Percentiles rank a stretch among this genome's conserved stretches.
Conservation (phyloP, 2,329 filamentous ascomycete species). For the Thielaviopsis populi region DNA sequence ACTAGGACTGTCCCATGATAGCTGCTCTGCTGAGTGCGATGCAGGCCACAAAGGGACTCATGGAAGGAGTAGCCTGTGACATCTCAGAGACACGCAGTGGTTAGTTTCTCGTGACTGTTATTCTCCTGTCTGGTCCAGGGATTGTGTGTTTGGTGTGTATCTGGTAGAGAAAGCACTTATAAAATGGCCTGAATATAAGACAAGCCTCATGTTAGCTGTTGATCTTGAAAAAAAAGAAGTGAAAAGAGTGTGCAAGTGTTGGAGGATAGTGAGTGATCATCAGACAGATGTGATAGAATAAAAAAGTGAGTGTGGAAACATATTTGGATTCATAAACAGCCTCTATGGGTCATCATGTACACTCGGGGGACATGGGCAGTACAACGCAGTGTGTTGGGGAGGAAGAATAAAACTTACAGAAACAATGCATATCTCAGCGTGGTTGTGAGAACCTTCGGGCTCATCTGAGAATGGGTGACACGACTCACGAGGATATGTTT, state of each 20-base stretch:
- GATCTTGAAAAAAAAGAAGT: conserved; percentile 1
- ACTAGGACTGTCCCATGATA: neutral
- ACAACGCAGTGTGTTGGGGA: neutral
- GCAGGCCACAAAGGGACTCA: conserved; percentile 2
- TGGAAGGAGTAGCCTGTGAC: conserved; percentile 1
- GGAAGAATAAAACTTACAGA: conserved; percentile 20
- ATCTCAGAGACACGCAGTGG: neutral
- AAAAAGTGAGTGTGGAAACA: conserved; percentile 17
- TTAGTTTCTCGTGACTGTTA: neutral
- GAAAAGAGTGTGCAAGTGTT: conserved; percentile 1
- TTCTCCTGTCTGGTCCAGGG: conserved; percentile 17
- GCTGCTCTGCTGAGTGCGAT: neutral
- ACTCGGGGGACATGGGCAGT: conserved; percentile 1
- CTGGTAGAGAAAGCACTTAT: conserved; percentile 1
- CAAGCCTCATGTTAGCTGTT: conserved; percentile 11
- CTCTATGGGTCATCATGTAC: conserved; percentile 30
- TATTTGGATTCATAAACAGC: conserved; percentile 32
- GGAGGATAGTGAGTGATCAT: conserved; percentile 9
- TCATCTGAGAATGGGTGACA: neutral
- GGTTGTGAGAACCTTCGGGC: neutral
- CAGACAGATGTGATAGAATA: conserved; percentile 17
- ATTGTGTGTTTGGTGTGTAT: neutral
- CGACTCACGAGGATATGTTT: neutral
- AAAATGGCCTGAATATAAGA: neutral
- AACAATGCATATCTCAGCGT: neutral